These are phyloP conservation scores for Puccinia brachypodii DNA, from an alignment of 1,284 basidiomycete species.

Conservation along the genomic window DNA sequence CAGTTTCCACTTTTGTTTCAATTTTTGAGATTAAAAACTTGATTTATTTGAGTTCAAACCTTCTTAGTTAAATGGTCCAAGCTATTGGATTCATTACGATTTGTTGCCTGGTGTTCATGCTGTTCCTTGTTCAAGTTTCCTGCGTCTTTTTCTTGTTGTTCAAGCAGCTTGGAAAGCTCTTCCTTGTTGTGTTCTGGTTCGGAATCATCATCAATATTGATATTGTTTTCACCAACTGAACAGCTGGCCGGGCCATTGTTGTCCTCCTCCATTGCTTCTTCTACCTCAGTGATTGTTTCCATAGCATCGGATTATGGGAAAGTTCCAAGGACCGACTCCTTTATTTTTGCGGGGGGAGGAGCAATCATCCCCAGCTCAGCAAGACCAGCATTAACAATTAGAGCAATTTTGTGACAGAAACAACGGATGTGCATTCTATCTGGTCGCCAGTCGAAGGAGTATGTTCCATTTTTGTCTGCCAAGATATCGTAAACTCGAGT, in stretches of 20 bases:
- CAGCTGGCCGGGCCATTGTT: not conserved
- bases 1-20: not conserved
- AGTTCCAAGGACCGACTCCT: constrained; percentile 3
- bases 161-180: not conserved
- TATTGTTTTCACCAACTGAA: not conserved
- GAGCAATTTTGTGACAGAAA: constrained; percentile 27
- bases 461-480: not conserved
- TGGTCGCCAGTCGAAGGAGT: constrained; percentile 12
- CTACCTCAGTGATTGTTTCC: constrained; percentile 5
- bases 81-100: constrained; percentile 6
- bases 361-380: constrained; percentile 1
- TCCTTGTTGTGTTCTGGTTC: constrained; percentile 11
- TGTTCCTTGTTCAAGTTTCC: not conserved
- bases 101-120: not conserved
- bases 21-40: not conserved
- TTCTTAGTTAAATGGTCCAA: constrained; percentile 14
- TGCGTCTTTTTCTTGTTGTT: not conserved
- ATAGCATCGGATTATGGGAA: not conserved
- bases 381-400: constrained; percentile 29
- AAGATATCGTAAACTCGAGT: constrained; percentile 3
- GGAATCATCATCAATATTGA: not conserved
- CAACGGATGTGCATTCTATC: constrained; percentile 23
- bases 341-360: constrained; percentile 8
- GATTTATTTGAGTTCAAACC: not conserved
- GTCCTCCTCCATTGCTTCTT: not conserved